Conservation (phyloP, 768 basidiomycete species). For the Lactifluus pinguis region DNA sequence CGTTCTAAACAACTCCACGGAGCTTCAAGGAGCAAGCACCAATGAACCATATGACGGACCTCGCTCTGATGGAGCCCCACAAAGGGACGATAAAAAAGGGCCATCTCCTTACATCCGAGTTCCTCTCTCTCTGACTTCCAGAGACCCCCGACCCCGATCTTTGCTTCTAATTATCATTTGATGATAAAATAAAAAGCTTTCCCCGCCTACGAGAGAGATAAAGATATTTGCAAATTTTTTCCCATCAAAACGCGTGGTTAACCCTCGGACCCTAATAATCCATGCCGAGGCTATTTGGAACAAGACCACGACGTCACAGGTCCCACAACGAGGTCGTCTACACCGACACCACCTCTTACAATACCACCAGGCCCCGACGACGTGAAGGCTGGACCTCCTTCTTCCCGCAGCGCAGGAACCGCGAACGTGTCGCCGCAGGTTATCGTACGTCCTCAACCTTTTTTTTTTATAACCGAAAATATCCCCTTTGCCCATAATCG, state of each 20-base stretch:
- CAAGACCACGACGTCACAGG: not conserved
- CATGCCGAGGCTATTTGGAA: conserved; percentile 6
- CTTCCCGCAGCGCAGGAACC: conserved; percentile 26
- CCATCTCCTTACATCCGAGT: too few species aligned
- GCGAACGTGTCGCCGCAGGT: conserved; percentile 39
- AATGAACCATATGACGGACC: not conserved
- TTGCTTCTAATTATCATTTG: too few species aligned
- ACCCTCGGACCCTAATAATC: not conserved
- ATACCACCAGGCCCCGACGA: conserved; percentile 1
- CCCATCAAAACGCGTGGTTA: not conserved
- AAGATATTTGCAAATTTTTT: not conserved
- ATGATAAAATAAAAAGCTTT: too few species aligned
- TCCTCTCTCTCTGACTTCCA: too few species aligned
- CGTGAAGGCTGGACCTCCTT: conserved; percentile 10
- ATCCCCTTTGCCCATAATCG: too few species aligned
- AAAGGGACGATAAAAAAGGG: not conserved
- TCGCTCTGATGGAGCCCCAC: not conserved
- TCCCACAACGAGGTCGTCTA: not conserved
- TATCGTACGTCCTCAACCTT: conserved; percentile 32
- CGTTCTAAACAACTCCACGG: not conserved
- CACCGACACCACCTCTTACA: not conserved
- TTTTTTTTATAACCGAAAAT: not conserved
- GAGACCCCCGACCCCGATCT: too few species aligned
- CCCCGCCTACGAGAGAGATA: not conserved
- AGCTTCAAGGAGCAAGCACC: not conserved